Evolutionary conservation across 768 basidiomycete species (phyloP), one percentile per base, ranked within the genome.

Genomic region (Naganishia vaughanmartiniae): DNA sequence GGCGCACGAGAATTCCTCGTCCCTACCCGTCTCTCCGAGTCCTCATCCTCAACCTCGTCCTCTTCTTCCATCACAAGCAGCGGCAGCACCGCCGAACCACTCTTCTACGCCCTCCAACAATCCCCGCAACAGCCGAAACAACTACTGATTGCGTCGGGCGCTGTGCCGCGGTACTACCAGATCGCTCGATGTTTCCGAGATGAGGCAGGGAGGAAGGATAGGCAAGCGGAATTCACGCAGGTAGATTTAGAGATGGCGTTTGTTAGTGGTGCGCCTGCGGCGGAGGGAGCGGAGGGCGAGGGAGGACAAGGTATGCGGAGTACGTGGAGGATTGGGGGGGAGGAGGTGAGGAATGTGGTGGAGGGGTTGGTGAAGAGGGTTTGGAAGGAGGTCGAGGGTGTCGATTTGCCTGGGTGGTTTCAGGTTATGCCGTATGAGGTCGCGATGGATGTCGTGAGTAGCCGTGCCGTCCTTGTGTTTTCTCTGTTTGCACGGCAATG

Each of bases 101-200:
- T 70, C 34, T 96, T 95, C 78, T 96, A 93, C 80, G 91, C 94
- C 0, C 85, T 96, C 58, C 88, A 91, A 14, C 94, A 96, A 82
- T 96, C 93, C 0, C 94, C 94, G 2, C 94, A 97, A 79, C 93
- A 95, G 81, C 92, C 93, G 3, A 97, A 96, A 80, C 94, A 96
- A 78, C 84, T 96, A 5, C 85, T 97, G 68, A 90, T 96, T 28
- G 89, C 89, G 72, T 95, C 93, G 11, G 94, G 93, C 21, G 88
- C 85, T 3, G 85, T 94, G n/a, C 90, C 92, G 77, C 87, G 86
- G 74, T 97, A 97, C 82, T 97, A 87, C 82, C 94, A 97, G 80
- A 85, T 97, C 66, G 94, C 94, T 17, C 87, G 87, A 74, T 97
- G 94, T 82, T 97, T 97, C 84, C 87, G 94, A 54, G 94, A 97